Evolutionary conservation across 176 grass and related monocot genomes (phyloP), one percentile per base, ranked within the genome.

Genomic region (Aegilops longissima): DNA sequence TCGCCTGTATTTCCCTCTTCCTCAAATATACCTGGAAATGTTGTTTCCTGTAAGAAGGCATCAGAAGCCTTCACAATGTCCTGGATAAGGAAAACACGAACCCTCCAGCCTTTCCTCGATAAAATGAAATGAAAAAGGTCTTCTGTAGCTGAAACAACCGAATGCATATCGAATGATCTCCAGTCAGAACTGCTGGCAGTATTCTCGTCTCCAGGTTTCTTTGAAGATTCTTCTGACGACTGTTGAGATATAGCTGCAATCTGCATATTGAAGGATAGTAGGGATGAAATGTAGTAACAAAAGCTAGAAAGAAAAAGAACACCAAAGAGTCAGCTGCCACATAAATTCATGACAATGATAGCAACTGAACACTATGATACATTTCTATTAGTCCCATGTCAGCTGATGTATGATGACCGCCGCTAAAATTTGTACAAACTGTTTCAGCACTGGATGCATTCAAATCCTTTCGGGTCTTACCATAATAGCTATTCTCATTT

Each of bases 121-220:
- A 98, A 88, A 87, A 98, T 91, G 82, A 98, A 98, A 68, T 71
- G 33, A 80, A 98, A 84, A 52, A 98, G 86, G 83, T 98, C 96
- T 88, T 98, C 96, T 89, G 96, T 98, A 24, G 93, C 90, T 70
- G 92, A 90, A 88, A 98, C 87, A 36, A 98, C 96, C 29, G 96
- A 94, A 79, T 89, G 93, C 88, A 95, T 98, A 78, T 98, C 93
- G 61, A 98, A 95, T 29, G 88, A 94, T 92, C 94, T 94, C 96
- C 92, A 95, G 9, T 38, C 81, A 20, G 73, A 80, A 62, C 70
- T 83, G 40, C 71, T 62, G 27, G 71, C 78, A 84, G 76, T 59
- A 68, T 79, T 88, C 24, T 79, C 76, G 79, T 85, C 88, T 84
- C 49, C 44, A 59, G 66, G 66, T 89, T 90, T 85, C 34, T 83